phyloP scores from a whole-genome alignment of 257 asterid species.

The Ilex aquifolium region DNA sequence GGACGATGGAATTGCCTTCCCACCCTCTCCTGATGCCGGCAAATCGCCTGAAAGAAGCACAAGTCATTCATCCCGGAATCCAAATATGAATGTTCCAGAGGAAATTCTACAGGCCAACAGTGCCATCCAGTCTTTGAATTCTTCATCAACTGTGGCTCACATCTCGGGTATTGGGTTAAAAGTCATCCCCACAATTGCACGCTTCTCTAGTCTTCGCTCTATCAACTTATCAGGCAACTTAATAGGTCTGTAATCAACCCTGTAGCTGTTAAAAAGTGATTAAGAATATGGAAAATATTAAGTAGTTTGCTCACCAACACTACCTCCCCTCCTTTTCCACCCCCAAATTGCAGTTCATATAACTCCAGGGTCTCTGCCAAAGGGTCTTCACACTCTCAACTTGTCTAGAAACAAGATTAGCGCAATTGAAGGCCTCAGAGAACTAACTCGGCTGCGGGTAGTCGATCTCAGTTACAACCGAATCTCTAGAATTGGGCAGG shows the following conservation, averaged over 20 bases:
- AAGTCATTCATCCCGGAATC: conserved; percentile 15
- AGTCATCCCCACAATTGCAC: conserved; percentile 58
- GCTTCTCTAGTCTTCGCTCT: conserved; percentile 55
- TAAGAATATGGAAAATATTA: no score
- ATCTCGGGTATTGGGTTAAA: conserved; percentile 51
- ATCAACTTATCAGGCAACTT: conserved; percentile 71
- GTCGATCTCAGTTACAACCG: conserved; percentile 86
- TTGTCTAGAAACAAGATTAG: conserved; percentile 72
- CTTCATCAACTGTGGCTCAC: conserved; percentile 76
- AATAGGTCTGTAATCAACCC: conserved; percentile 40
- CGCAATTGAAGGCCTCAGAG: conserved; percentile 74
- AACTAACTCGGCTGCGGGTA: conserved; percentile 60
- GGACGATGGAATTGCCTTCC: conserved; percentile 30
- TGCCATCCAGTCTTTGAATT: conserved; percentile 53
- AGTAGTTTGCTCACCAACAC: background rate
- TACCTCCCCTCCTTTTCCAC: background rate
- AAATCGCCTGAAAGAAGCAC: conserved; percentile 24
- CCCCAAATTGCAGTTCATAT: conserved; percentile 46
- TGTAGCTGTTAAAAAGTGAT: background rate
- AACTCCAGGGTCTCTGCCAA: conserved; percentile 72
- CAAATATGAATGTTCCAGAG: conserved; percentile 28
- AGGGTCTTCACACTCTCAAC: conserved; percentile 74
- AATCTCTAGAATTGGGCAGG: conserved; percentile 73
- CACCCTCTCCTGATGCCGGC: conserved; percentile 28
- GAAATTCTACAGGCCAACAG: conserved; percentile 63